Conservation (phyloP, 805 yeast genomes). For the Brettanomyces sp. region DNA sequence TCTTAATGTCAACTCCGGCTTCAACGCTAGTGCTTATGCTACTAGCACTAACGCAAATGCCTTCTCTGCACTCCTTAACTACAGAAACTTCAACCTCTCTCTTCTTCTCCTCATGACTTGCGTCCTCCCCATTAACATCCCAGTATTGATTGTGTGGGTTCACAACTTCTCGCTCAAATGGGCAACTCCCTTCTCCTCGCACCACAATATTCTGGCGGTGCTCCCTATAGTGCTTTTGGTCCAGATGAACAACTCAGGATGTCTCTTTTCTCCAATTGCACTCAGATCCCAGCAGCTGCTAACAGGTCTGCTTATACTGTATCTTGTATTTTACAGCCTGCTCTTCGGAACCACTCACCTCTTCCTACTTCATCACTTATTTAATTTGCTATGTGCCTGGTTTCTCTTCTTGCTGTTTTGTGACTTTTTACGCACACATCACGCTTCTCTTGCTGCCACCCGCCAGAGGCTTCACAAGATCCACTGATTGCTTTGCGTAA, state of each 20-base stretch:
- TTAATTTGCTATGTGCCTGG: slow-evolving; percentile 56
- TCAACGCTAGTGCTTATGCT: no score
- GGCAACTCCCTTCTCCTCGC: slow-evolving; percentile 80
- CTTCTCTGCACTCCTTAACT: slow-evolving; percentile 8
- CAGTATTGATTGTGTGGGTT: slow-evolving; percentile 70
- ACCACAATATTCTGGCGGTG: slow-evolving; percentile 73
- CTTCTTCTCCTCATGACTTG: slow-evolving; percentile 62
- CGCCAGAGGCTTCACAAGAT: no score
- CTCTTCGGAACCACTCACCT: slow-evolving; percentile 73
- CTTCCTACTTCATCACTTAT: slow-evolving; percentile 75
- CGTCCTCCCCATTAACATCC: slow-evolving; percentile 71
- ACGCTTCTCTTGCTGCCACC: no score
- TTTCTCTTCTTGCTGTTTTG: slow-evolving; percentile 22
- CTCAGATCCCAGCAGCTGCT: slow-evolving; percentile 19
- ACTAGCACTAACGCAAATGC: no score
- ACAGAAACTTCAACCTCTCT: slow-evolving; percentile 53
- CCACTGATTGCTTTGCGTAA: no score
- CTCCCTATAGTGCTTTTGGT: slow-evolving; percentile 59
- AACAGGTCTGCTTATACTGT: slow-evolving; percentile 33
- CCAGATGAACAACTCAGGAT: slow-evolving; percentile 43
- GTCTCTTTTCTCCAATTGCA: slow-evolving; percentile 32
- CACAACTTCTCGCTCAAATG: slow-evolving; percentile 71
- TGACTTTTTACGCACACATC: slow-evolving; percentile 6
- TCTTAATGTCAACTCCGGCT: no score
- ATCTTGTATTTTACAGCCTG: slow-evolving; percentile 51